phyloP scores from a whole-genome alignment of 2,329 filamentous ascomycete species.

The Fusarium mundagurra region DNA sequence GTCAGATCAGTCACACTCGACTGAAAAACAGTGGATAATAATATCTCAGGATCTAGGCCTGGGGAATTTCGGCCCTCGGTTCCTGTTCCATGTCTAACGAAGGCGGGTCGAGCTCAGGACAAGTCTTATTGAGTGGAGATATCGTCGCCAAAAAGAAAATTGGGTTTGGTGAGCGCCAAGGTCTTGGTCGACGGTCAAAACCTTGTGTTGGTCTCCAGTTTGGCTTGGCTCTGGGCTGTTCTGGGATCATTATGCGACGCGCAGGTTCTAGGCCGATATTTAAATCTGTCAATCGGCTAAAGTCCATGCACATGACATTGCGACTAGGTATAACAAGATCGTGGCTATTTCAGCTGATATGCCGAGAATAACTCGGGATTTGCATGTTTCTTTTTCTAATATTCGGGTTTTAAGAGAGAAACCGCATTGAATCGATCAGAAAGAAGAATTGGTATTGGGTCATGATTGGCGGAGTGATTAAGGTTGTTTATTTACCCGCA shows the following conservation, averaged over 20 bases:
- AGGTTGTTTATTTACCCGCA: slow-evolving; percentile 18
- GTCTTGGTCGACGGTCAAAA: slow-evolving; percentile 7
- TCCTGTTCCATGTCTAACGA: neutral
- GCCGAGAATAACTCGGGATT: neutral
- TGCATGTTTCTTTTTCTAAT: neutral
- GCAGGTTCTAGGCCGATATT: neutral
- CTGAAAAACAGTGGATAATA: neutral
- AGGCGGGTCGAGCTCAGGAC: slow-evolving; percentile 8
- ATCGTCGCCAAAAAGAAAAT: neutral
- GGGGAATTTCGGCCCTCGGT: slow-evolving; percentile 24
- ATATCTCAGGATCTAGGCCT: neutral
- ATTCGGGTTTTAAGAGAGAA: neutral
- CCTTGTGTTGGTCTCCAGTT: slow-evolving; percentile 9
- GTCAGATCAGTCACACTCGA: neutral
- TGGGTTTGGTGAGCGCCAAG: slow-evolving; percentile 10
- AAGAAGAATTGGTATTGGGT: neutral
- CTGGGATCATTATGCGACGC: slow-evolving; percentile 14
- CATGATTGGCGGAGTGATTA: slow-evolving; percentile 12
- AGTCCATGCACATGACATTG: neutral
- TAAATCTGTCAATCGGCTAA: neutral
- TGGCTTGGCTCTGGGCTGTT: slow-evolving; percentile 1
- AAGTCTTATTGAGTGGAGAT: slow-evolving; percentile 25
- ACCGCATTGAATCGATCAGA: neutral
- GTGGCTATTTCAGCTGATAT: neutral
- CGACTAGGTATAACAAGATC: neutral